A percentile compares a stretch with the other conserved stretches of the same genome.
These are phyloP conservation scores for Pyrus hybrid DNA, from an alignment of 331 rosid genomes.

Conservation along the genomic window DNA sequence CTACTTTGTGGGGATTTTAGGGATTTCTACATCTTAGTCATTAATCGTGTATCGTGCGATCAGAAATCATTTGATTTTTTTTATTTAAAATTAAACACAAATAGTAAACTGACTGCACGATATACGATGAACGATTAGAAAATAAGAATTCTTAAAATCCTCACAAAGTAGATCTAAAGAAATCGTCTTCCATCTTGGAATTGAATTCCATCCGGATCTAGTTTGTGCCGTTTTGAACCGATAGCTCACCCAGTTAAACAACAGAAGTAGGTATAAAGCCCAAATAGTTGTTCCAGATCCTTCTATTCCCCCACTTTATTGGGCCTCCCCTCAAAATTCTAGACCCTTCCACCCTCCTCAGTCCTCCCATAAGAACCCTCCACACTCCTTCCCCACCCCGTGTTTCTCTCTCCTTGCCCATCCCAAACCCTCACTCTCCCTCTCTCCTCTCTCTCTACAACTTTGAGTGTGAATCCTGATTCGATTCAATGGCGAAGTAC, in stretches of 20 bases:
- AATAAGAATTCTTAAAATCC: too few relatives aligned
- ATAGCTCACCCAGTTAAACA: background rate
- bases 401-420: background rate
- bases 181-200: too few relatives aligned
- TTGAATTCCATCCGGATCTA: too few relatives aligned
- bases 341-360: conserved; percentile 1
- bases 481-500: conserved; percentile 48
- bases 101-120: too few relatives aligned
- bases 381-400: background rate
- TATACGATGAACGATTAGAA: too few relatives aligned
- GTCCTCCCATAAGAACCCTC: conserved; percentile 11
- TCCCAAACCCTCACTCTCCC: background rate
- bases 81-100: too few relatives aligned
- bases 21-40: too few relatives aligned
- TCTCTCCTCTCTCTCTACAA: background rate
- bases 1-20: too few relatives aligned
- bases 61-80: too few relatives aligned
- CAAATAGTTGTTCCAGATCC: conserved; percentile 2
- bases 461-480: background rate
- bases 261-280: background rate
- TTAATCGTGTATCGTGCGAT: too few relatives aligned
- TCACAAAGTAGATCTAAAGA: too few relatives aligned
- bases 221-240: too few relatives aligned
- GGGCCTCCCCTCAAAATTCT: background rate
- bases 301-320: conserved; percentile 2